A percentile compares a stretch with the other conserved stretches of the same genome.
Conservation (phyloP, 2,329 filamentous ascomycete species). For the Pseudofabraea citricarpa region DNA sequence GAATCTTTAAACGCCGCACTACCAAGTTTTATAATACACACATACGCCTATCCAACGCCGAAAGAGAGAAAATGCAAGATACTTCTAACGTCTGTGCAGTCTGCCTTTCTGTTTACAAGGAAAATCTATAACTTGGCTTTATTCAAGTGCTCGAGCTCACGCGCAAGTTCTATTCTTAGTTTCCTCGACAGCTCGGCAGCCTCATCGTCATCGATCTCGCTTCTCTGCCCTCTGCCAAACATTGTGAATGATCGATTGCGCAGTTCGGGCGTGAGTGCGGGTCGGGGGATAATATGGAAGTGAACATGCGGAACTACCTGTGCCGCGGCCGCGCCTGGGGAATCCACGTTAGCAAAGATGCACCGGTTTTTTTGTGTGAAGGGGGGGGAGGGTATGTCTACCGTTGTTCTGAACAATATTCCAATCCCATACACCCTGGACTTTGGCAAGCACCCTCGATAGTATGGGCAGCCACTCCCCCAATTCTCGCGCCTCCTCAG, state of each 20-base stretch:
- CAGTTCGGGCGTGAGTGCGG: constrained; percentile 51
- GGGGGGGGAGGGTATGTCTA: constrained; percentile 19
- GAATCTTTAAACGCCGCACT: no score
- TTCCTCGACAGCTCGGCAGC: constrained; percentile 53
- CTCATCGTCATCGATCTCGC: constrained; percentile 74
- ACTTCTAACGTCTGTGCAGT: no score
- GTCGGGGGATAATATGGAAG: constrained; percentile 88
- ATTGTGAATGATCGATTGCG: constrained; percentile 64
- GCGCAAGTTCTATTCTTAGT: constrained; percentile 44
- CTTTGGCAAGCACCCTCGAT: constrained; percentile 62
- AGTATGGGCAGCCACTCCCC: constrained; percentile 66
- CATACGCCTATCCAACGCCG: no score
- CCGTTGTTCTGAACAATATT: constrained; percentile 97
- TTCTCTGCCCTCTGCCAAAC: constrained; percentile 70
- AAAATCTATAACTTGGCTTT: constrained; percentile 21
- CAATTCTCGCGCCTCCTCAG: constrained; percentile 61
- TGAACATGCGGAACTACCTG: constrained; percentile 93
- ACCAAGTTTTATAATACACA: no score
- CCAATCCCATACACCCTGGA: constrained; percentile 76
- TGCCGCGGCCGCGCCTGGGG: constrained; percentile 68
- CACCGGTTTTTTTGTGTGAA: no score
- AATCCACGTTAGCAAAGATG: background rate
- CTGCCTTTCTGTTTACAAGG: no score
- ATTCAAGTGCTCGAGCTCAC: constrained; percentile 34
- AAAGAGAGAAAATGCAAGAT: no score